These are phyloP conservation scores for Talaromyces sp. DNA, from an alignment of 2,329 filamentous ascomycete species.

Conservation along the genomic window DNA sequence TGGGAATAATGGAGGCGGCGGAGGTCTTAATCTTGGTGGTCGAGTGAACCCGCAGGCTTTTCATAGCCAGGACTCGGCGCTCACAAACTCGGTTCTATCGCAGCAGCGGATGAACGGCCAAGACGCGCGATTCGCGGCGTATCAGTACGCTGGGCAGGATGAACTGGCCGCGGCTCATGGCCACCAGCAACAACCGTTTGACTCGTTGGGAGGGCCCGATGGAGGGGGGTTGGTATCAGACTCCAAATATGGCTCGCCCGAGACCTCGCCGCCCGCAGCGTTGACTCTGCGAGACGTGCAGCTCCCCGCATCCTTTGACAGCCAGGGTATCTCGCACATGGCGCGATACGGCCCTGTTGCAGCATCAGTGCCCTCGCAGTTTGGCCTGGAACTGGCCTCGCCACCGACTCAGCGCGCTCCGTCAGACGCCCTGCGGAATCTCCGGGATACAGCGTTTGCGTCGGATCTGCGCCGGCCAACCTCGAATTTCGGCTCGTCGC, in stretches of 20 bases:
- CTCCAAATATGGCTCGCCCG: conserved; percentile 76
- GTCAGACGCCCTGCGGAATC: conserved; percentile 56
- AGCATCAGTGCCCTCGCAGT: conserved; percentile 86
- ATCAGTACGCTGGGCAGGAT: conserved; percentile 37
- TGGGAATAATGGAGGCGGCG: conserved; percentile 39
- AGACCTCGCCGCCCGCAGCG: conserved; percentile 63
- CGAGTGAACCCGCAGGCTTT: conserved; percentile 62
- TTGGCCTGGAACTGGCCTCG: conserved; percentile 68
- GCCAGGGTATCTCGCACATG: conserved; percentile 87
- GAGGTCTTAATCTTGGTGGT: conserved; percentile 56
- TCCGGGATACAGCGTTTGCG: conserved; percentile 63
- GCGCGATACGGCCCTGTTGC: conserved; percentile 86
- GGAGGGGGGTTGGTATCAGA: conserved; percentile 53
- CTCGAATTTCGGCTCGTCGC: conserved; percentile 51
- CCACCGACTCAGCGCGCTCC: conserved; percentile 58
- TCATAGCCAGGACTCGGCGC: conserved; percentile 62
- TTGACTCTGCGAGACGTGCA: conserved; percentile 91
- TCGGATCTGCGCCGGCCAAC: conserved; percentile 62
- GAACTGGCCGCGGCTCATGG: conserved; percentile 40
- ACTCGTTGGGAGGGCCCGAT: conserved; percentile 34
- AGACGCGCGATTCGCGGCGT: conserved; percentile 40
- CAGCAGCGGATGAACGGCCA: conserved; percentile 53
- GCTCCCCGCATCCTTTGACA: conserved; percentile 91
- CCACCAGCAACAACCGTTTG: conserved; percentile 22
- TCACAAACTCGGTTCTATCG: conserved; percentile 67